phyloP scores from a whole-genome alignment of 129 eudicot species.

The Arctium lappa region DNA sequence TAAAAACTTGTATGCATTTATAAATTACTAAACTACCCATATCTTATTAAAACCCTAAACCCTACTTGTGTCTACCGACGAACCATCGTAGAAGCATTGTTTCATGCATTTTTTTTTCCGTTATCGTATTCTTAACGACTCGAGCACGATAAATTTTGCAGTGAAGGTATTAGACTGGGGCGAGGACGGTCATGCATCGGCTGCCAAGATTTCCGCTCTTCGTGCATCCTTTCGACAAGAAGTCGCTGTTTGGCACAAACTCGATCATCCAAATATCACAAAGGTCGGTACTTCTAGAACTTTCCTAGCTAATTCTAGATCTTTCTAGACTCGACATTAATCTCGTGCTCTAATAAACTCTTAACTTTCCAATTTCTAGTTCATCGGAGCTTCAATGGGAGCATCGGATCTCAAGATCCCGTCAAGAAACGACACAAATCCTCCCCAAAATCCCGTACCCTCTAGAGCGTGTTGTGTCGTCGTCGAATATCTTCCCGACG shows the following conservation, averaged over 20 bases:
- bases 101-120: not conserved
- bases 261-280: slow-evolving; percentile 81
- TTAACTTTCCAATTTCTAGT: slow-evolving; percentile 30
- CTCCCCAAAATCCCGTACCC: slow-evolving; percentile 33
- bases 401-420: slow-evolving; percentile 66
- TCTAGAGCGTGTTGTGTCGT: slow-evolving; percentile 69
- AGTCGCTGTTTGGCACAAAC: slow-evolving; percentile 79
- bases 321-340: not conserved
- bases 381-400: slow-evolving; percentile 82
- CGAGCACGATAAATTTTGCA: not conserved
- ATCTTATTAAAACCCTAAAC: no score
- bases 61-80: no score
- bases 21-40: no score
- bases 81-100: no score
- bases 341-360: not conserved
- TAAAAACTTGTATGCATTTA: no score
- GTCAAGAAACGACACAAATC: slow-evolving; percentile 19
- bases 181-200: slow-evolving; percentile 59
- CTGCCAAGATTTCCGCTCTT: slow-evolving; percentile 49
- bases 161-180: slow-evolving; percentile 85
- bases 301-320: not conserved
- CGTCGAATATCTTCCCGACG: slow-evolving; percentile 59
- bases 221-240: slow-evolving; percentile 60
- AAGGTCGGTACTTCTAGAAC: slow-evolving; percentile 35
- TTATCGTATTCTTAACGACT: no score